A percentile compares a stretch with the other conserved stretches of the same genome.
phyloP scores from a whole-genome alignment of 331 rosid species.

The Acacia concinna region DNA sequence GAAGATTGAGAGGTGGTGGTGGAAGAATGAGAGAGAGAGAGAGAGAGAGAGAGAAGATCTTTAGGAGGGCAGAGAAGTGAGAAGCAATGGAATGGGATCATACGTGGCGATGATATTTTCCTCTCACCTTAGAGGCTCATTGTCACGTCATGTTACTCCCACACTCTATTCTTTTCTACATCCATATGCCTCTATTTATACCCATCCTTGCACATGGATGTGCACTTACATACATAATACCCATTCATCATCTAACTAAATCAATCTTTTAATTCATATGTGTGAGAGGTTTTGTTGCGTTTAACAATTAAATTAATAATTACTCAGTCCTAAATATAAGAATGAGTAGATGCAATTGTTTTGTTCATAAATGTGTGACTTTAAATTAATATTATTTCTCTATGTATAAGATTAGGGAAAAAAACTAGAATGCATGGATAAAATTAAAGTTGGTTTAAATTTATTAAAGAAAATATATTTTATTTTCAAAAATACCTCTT shows the following conservation, averaged over 20 bases:
- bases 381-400: too few relatives aligned
- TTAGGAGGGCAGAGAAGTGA: constrained; percentile 45
- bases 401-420: too few relatives aligned
- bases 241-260: not conserved
- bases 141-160: constrained; percentile 45
- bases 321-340: too few relatives aligned
- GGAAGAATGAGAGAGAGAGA: not conserved
- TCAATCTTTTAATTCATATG: not conserved
- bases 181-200: not conserved
- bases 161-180: not conserved
- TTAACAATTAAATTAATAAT: too few relatives aligned
- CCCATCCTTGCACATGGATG: not conserved
- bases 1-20: constrained; percentile 33
- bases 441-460: too few relatives aligned
- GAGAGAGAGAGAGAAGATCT: constrained; percentile 46
- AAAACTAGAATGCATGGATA: too few relatives aligned
- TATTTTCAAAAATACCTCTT: too few relatives aligned
- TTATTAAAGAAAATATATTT: too few relatives aligned
- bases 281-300: too few relatives aligned
- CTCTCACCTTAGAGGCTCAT: constrained; percentile 38
- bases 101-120: constrained; percentile 91
- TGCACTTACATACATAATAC: not conserved
- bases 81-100: constrained; percentile 25
- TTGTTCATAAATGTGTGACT: too few relatives aligned
- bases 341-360: too few relatives aligned